These are phyloP conservation scores for Torrubiella hemipterigena DNA, from an alignment of 2,329 filamentous ascomycete genomes.

Conservation along the genomic window DNA sequence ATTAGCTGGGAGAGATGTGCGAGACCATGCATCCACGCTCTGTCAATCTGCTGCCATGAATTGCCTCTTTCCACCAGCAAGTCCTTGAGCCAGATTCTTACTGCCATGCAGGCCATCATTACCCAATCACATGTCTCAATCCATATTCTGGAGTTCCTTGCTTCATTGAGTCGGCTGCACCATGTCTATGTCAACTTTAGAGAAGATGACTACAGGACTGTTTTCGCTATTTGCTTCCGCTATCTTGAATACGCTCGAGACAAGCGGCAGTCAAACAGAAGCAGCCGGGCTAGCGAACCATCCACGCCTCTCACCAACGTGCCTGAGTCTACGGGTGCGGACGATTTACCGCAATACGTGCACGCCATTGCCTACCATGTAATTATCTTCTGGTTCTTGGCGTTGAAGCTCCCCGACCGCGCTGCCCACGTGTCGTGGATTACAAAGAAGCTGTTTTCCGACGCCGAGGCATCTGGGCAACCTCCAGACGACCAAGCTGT, in stretches of 20 bases:
- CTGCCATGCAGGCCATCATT: conserved; percentile 92
- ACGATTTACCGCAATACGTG: conserved; percentile 85
- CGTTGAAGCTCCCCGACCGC: conserved; percentile 73
- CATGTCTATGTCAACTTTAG: conserved; percentile 80
- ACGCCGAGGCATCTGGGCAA: conserved; percentile 56
- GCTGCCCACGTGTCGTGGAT: conserved; percentile 83
- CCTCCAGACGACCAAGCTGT: conserved; percentile 83
- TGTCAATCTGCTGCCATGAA: conserved; percentile 92
- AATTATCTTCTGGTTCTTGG: conserved; percentile 94
- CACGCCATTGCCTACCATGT: conserved; percentile 90
- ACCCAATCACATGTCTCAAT: conserved; percentile 85
- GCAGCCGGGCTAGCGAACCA: conserved; percentile 31
- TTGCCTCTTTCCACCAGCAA: conserved; percentile 80
- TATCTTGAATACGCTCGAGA: conserved; percentile 85
- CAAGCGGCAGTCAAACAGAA: conserved; percentile 35
- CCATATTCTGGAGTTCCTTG: conserved; percentile 93
- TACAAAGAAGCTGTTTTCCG: conserved; percentile 70
- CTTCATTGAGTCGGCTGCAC: conserved; percentile 72
- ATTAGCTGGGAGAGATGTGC: conserved; percentile 75
- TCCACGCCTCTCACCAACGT: conserved; percentile 15
- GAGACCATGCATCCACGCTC: conserved; percentile 85
- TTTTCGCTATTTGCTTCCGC: conserved; percentile 90
- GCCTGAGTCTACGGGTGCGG: conserved; percentile 18
- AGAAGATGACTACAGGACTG: conserved; percentile 82
- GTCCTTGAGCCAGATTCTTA: conserved; percentile 71